phyloP scores from a whole-genome alignment of 2,329 filamentous ascomycete genomes.

The Neonectria hederae region DNA sequence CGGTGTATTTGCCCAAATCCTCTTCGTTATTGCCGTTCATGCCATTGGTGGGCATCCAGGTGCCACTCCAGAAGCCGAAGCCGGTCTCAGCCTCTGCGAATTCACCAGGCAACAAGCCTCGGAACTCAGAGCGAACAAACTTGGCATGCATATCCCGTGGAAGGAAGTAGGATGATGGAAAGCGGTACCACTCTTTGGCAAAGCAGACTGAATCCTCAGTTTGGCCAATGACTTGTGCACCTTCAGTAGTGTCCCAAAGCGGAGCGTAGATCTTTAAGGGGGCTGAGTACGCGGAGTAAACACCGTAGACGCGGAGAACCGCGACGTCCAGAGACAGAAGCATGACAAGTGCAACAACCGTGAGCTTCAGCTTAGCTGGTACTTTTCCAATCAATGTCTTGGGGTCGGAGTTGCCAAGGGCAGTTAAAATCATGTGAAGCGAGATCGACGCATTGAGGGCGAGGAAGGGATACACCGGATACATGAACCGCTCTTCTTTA shows the following conservation, averaged over 20 bases:
- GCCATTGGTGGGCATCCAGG: constrained; percentile 81
- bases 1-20: constrained; percentile 86
- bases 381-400: constrained; percentile 75
- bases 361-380: constrained; percentile 77
- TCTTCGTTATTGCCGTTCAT: constrained; percentile 95
- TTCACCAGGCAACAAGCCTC: constrained; percentile 87
- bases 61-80: constrained; percentile 81
- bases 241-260: constrained; percentile 64
- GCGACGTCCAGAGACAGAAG: constrained; percentile 73
- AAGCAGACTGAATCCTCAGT: constrained; percentile 81
- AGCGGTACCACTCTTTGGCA: constrained; percentile 98
- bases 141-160: constrained; percentile 85
- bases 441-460: constrained; percentile 88
- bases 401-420: constrained; percentile 76
- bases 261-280: constrained; percentile 77
- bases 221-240: constrained; percentile 60
- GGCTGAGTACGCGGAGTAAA: constrained; percentile 84
- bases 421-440: constrained; percentile 80
- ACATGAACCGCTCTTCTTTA: constrained; percentile 99
- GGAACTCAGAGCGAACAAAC: constrained; percentile 91
- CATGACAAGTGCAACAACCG: constrained; percentile 67
- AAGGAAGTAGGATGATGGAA: constrained; percentile 91
- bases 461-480: constrained; percentile 91
- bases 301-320: constrained; percentile 76
- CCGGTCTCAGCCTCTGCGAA: constrained; percentile 79